Conservation (phyloP, 2,329 filamentous ascomycete species). For the Fusarium agapanthi region DNA sequence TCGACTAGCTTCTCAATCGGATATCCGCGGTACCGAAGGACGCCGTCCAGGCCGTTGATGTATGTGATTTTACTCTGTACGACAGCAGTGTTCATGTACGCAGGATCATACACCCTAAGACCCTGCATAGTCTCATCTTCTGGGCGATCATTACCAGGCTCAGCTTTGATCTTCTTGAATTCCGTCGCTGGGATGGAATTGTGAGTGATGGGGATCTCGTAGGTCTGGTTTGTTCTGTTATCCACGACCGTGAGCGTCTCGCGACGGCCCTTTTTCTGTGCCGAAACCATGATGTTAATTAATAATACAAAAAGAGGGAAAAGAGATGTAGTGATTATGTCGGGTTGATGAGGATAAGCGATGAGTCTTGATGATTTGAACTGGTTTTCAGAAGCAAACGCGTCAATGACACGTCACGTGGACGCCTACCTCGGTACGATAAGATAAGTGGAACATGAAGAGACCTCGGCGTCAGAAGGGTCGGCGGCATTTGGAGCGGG, state of each 20-base stretch:
- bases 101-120: conserved; percentile 60
- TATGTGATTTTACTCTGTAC: conserved; percentile 60
- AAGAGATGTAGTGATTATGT: background rate
- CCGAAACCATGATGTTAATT: conserved; percentile 3
- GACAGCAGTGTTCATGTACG: conserved; percentile 62
- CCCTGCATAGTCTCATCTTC: conserved; percentile 59
- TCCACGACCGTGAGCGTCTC: conserved; percentile 56
- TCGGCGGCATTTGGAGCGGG: background rate
- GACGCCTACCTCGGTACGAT: background rate
- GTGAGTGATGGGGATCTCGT: conserved; percentile 59
- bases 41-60: conserved; percentile 61
- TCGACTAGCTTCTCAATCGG: conserved; percentile 60
- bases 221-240: conserved; percentile 58
- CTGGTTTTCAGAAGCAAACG: conserved; percentile 7
- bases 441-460: background rate
- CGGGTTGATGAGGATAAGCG: background rate
- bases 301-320: background rate
- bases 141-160: conserved; percentile 46
- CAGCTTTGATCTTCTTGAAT: conserved; percentile 60
- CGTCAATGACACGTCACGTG: conserved; percentile 3
- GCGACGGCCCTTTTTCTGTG: conserved; percentile 15
- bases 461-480: background rate
- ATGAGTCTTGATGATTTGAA: background rate
- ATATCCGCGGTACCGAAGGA: conserved; percentile 62
- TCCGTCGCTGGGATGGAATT: conserved; percentile 61